Conservation (phyloP, 2,329 filamentous ascomycete genomes). For the Tolypocladium guangdongense region DNA sequence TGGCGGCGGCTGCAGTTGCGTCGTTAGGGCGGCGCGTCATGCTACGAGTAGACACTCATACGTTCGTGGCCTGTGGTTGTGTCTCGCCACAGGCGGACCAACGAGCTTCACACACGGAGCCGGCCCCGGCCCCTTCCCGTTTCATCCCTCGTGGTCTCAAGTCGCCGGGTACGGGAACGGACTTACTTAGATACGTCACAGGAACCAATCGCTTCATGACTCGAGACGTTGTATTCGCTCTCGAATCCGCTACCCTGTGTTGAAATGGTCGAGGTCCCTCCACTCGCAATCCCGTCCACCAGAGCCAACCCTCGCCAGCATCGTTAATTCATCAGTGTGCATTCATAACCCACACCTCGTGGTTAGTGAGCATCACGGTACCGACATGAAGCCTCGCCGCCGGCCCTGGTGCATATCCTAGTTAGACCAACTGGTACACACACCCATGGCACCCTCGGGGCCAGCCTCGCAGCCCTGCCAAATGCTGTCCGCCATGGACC, state of each 20-base stretch:
- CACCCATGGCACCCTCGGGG: neutral
- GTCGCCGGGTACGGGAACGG: too few species aligned
- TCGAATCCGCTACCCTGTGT: neutral
- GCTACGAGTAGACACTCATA: neutral
- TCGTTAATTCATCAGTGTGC: neutral
- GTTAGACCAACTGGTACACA: neutral
- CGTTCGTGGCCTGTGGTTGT: neutral
- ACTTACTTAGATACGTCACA: too few species aligned
- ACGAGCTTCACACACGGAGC: neutral
- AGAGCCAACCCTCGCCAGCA: neutral
- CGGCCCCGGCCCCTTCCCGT: neutral
- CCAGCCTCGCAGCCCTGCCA: neutral
- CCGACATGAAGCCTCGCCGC: neutral
- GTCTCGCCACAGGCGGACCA: neutral
- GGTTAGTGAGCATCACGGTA: neutral
- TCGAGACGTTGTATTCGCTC: neutral
- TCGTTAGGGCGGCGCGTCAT: neutral
- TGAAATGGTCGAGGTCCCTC: neutral
- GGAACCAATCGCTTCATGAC: neutral
- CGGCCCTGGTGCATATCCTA: neutral
- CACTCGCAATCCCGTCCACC: neutral
- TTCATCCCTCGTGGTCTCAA: neutral
- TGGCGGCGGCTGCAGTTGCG: neutral
- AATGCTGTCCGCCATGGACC: neutral
- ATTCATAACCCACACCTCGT: constrained; percentile 1